These are phyloP conservation scores for Debaryomyces coudertii DNA, from an alignment of 1,139 yeast genomes.

Conservation along the genomic window DNA sequence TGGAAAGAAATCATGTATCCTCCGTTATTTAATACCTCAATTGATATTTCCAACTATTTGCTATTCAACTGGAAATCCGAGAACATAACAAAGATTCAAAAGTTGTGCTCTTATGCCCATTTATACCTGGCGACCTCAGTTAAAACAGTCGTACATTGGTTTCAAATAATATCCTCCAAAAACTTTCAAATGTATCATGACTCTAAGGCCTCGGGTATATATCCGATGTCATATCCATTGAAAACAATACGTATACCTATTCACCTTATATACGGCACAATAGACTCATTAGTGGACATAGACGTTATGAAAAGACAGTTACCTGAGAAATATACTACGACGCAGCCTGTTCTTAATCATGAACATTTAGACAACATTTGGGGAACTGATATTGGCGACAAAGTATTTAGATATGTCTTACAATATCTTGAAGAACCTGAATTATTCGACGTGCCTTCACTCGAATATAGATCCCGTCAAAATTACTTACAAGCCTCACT, in stretches of 20 bases:
- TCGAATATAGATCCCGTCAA: background rate
- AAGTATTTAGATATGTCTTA: constrained; percentile 52
- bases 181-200: constrained; percentile 91
- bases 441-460: background rate
- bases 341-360: constrained; percentile 58
- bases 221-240: constrained; percentile 48
- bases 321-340: constrained; percentile 35
- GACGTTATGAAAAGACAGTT: constrained; percentile 67
- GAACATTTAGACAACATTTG: constrained; percentile 91
- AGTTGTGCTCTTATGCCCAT: constrained; percentile 77
- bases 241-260: constrained; percentile 70
- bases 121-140: constrained; percentile 89
- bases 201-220: constrained; percentile 37
- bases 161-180: constrained; percentile 81
- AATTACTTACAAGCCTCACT: background rate
- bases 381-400: constrained; percentile 69
- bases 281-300: constrained; percentile 85
- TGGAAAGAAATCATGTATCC: constrained; percentile 88
- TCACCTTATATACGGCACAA: constrained; percentile 74
- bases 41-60: constrained; percentile 67
- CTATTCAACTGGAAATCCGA: constrained; percentile 78
- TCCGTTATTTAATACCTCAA: constrained; percentile 71
- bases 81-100: constrained; percentile 74
- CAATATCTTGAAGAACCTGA: constrained; percentile 28
- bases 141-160: constrained; percentile 94